Evolutionary conservation across 352 stramenopile species (phyloP).

Genomic region (Phytophthora lateralis): DNA sequence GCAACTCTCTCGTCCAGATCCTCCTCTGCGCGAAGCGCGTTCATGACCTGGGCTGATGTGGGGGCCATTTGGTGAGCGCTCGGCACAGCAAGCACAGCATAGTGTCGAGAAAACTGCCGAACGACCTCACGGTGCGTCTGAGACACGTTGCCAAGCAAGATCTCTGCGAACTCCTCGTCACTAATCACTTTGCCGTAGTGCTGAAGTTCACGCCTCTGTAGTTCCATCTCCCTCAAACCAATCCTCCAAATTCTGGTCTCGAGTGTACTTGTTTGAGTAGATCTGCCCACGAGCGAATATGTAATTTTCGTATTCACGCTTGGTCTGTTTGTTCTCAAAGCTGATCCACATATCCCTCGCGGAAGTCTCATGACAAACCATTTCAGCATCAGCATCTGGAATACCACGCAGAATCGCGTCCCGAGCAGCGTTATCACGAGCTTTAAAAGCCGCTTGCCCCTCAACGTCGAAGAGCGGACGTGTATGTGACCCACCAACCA

Average conservation of each 20-base stretch:
- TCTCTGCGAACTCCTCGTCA: slow-evolving; percentile 17
- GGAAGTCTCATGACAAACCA: slow-evolving; percentile 17
- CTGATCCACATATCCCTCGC: slow-evolving; percentile 4
- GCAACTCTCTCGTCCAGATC: slow-evolving; percentile 5
- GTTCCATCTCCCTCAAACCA: slow-evolving; percentile 11
- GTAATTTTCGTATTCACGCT: slow-evolving; percentile 17
- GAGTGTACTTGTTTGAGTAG: slow-evolving; percentile 5
- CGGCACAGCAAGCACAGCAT: slow-evolving; percentile 3
- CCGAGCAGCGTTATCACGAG: slow-evolving; percentile 10
- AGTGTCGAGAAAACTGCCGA: slow-evolving; percentile 3
- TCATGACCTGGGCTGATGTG: slow-evolving; percentile 18
- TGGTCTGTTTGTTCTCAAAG: slow-evolving; percentile 17
- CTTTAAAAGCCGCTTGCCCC: slow-evolving; percentile 3
- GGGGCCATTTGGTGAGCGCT: background rate
- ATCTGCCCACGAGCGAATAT: slow-evolving; percentile 8
- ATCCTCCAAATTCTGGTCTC: background rate
- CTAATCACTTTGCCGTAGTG: slow-evolving; percentile 7
- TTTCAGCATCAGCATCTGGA: slow-evolving; percentile 7
- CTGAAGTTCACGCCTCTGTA: slow-evolving; percentile 1
- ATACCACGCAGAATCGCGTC: slow-evolving; percentile 12
- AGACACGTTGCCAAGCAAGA: slow-evolving; percentile 1
- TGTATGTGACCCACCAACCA: slow-evolving; percentile 2
- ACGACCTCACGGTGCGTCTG: slow-evolving; percentile 11
- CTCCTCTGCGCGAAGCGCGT: slow-evolving; percentile 8
- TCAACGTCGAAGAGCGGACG: slow-evolving; percentile 1